phyloP scores from a whole-genome alignment of 2,329 filamentous ascomycete genomes.

The Penicillium carneum region DNA sequence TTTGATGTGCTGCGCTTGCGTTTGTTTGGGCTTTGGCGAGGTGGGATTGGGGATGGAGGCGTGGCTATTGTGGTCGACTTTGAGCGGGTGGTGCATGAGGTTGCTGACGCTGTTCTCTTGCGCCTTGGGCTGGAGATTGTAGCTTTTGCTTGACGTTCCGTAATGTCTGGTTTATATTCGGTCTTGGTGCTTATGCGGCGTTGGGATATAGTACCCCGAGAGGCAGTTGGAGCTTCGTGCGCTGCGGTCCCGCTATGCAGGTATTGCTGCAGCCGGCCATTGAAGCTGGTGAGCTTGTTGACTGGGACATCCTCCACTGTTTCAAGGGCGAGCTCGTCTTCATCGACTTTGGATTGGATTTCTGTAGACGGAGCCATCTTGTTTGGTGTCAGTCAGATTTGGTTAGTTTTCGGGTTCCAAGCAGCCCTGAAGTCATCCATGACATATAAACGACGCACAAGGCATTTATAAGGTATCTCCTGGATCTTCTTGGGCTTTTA shows the following conservation, averaged over 20 bases:
- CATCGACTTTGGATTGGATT: constrained; percentile 16
- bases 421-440: background rate
- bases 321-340: constrained; percentile 10
- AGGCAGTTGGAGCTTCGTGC: constrained; percentile 4
- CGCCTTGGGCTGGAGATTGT: constrained; percentile 26
- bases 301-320: constrained; percentile 40
- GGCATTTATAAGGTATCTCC: background rate
- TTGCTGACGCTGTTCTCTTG: constrained; percentile 16
- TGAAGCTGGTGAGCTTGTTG: constrained; percentile 46
- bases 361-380: constrained; percentile 12
- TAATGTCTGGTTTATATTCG: constrained; percentile 7
- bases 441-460: background rate
- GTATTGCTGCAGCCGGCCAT: constrained; percentile 47
- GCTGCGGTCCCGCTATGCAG: constrained; percentile 31
- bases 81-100: constrained; percentile 25
- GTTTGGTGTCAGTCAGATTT: constrained; percentile 11
- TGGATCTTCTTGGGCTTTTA: background rate
- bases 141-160: constrained; percentile 2
- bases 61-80: constrained; percentile 16
- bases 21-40: constrained; percentile 10
- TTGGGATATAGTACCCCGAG: constrained; percentile 11
- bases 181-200: background rate
- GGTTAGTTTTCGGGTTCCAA: constrained; percentile 2
- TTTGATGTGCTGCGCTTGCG: constrained; percentile 22
- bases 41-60: background rate